Percentiles rank a stretch among this genome's conserved stretches.
Evolutionary conservation across 129 eudicot genomes (phyloP).

Genomic region (Ambrosia trifida): DNA sequence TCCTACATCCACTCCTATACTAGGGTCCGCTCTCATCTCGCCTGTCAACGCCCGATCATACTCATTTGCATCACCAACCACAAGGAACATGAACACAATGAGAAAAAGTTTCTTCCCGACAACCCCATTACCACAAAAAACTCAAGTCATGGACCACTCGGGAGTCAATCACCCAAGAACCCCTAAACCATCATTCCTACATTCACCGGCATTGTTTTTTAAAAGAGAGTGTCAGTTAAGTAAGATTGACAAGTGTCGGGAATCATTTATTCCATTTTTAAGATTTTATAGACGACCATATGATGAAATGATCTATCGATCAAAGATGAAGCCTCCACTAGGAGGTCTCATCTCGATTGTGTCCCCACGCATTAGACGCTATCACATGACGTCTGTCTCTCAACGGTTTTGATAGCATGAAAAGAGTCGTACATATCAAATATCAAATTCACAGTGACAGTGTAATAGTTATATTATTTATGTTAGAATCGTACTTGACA

Average conservation of each 20-base stretch:
- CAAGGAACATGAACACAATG: constrained; percentile 32
- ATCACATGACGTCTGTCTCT: constrained; percentile 87
- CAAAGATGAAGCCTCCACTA: constrained; percentile 95
- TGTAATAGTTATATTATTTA: constrained; percentile 37
- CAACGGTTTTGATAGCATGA: constrained; percentile 67
- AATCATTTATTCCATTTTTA: constrained; percentile 60
- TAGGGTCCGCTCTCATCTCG: constrained; percentile 71
- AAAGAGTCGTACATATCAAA: constrained; percentile 32
- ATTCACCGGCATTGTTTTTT: constrained; percentile 79
- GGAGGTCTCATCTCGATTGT: constrained; percentile 93
- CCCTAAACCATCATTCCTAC: constrained; percentile 83
- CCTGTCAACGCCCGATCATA: constrained; percentile 73
- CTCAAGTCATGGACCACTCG: constrained; percentile 63
- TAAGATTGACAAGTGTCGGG: constrained; percentile 60
- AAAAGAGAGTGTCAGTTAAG: constrained; percentile 56
- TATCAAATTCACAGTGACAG: constrained; percentile 39
- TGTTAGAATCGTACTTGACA: constrained; percentile 33
- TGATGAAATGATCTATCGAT: constrained; percentile 89
- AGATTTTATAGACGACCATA: constrained; percentile 83
- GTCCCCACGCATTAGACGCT: constrained; percentile 71
- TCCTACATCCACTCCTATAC: constrained; percentile 45
- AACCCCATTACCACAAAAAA: constrained; percentile 87
- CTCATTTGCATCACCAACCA: constrained; percentile 67
- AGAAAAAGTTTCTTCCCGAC: constrained; percentile 76
- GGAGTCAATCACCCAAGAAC: constrained; percentile 67